phyloP scores from a whole-genome alignment of 768 basidiomycete genomes.

The Mycena filopes region DNA sequence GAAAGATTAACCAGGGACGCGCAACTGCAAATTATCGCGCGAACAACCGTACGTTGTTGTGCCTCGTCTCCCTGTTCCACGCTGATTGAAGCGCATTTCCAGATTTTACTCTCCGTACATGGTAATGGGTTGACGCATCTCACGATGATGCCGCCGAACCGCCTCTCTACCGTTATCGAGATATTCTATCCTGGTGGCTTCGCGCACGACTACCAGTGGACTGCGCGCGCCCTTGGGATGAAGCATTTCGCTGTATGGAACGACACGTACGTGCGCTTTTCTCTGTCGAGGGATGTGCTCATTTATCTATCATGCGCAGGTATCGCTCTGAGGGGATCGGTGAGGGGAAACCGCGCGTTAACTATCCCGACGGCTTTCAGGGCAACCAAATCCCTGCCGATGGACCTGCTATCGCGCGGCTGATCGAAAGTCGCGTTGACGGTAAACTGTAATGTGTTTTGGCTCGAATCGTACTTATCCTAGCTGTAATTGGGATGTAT shows the following conservation, averaged over 20 bases:
- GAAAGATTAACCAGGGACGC: slow-evolving; percentile 80
- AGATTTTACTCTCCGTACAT: slow-evolving; percentile 80
- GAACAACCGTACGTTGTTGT: slow-evolving; percentile 66
- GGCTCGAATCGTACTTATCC: no score
- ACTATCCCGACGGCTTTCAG: slow-evolving; percentile 89
- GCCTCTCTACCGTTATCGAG: slow-evolving; percentile 84
- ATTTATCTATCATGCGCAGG: slow-evolving; percentile 39
- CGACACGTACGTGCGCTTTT: slow-evolving; percentile 63
- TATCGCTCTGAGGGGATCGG: slow-evolving; percentile 46
- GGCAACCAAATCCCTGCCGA: slow-evolving; percentile 79
- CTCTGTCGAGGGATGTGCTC: neutral
- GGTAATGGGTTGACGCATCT: slow-evolving; percentile 88
- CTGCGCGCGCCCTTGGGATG: slow-evolving; percentile 76
- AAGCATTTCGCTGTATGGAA: slow-evolving; percentile 85
- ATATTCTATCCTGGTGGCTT: slow-evolving; percentile 86
- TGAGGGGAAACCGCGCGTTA: slow-evolving; percentile 53
- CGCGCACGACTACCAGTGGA: slow-evolving; percentile 91
- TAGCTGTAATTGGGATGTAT: no score
- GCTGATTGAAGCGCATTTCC: slow-evolving; percentile 17
- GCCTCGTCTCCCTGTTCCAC: neutral
- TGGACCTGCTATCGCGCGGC: slow-evolving; percentile 69
- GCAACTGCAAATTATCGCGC: slow-evolving; percentile 71
- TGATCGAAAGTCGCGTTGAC: slow-evolving; percentile 76
- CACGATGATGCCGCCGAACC: slow-evolving; percentile 82
- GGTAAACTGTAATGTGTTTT: no score